Conservation (phyloP, 2,329 filamentous ascomycete genomes). For the Tricladium varicosporioides region DNA sequence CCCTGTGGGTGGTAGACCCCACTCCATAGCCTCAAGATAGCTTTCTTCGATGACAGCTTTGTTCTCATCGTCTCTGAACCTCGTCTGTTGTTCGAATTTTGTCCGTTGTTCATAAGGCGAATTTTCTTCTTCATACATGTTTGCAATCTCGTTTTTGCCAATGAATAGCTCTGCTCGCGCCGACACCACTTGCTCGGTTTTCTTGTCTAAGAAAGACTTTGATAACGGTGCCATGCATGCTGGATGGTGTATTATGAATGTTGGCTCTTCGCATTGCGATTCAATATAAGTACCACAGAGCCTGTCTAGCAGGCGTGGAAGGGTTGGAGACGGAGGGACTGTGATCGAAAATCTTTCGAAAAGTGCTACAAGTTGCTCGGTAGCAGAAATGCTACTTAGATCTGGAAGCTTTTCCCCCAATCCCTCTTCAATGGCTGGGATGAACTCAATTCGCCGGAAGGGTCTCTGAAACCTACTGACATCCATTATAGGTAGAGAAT, state of each 20-base stretch:
- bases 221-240: slow-evolving; percentile 87
- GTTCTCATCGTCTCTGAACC: slow-evolving; percentile 37
- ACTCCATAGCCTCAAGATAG: slow-evolving; percentile 81
- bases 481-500: slow-evolving; percentile 47
- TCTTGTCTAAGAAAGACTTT: slow-evolving; percentile 77
- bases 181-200: slow-evolving; percentile 70
- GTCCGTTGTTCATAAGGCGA: slow-evolving; percentile 79
- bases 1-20: slow-evolving; percentile 90
- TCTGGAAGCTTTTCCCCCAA: slow-evolving; percentile 48
- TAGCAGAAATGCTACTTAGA: slow-evolving; percentile 48
- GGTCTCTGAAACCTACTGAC: slow-evolving; percentile 48
- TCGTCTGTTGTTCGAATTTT: slow-evolving; percentile 69
- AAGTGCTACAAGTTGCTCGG: slow-evolving; percentile 54
- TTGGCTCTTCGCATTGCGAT: slow-evolving; percentile 66
- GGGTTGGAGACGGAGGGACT: slow-evolving; percentile 51
- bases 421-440: slow-evolving; percentile 71
- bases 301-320: slow-evolving; percentile 75
- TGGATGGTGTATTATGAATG: slow-evolving; percentile 88
- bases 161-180: slow-evolving; percentile 86
- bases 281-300: slow-evolving; percentile 78
- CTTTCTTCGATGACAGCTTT: slow-evolving; percentile 52
- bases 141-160: slow-evolving; percentile 77
- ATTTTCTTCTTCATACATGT: slow-evolving; percentile 99
- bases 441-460: slow-evolving; percentile 74
- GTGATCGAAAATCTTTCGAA: slow-evolving; percentile 49